Evolutionary conservation across 2,329 filamentous ascomycete species (phyloP).

Genomic region (Teratosphaeria zuluensis): DNA sequence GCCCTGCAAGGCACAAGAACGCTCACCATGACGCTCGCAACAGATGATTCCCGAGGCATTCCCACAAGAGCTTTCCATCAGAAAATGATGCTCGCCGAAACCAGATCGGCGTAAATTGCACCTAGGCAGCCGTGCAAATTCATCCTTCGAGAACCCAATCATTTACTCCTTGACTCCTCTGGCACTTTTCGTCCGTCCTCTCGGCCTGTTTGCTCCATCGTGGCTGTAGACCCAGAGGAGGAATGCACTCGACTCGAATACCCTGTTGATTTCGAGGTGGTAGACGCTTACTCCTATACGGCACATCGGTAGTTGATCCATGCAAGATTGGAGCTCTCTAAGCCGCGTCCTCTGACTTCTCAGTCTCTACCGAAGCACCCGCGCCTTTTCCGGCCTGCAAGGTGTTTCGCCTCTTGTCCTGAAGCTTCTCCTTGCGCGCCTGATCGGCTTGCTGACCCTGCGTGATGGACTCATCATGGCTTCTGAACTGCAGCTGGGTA

Average conservation of each 20-base stretch:
- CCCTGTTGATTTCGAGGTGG: neutral
- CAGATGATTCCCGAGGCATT: neutral
- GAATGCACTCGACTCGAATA: too few relatives aligned
- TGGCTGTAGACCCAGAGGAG: too few relatives aligned
- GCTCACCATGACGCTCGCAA: neutral
- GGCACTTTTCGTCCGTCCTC: too few relatives aligned
- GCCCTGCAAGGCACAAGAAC: neutral
- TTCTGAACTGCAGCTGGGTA: slow-evolving; percentile 90
- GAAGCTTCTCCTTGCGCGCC: slow-evolving; percentile 73
- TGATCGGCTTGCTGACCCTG: slow-evolving; percentile 86
- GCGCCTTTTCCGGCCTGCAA: slow-evolving; percentile 12
- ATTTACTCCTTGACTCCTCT: too few relatives aligned
- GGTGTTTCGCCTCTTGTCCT: slow-evolving; percentile 37
- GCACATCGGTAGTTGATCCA: neutral
- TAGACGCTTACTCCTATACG: neutral
- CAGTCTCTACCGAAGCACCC: neutral
- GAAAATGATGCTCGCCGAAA: neutral
- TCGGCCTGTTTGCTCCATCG: too few relatives aligned
- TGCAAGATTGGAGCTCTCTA: neutral
- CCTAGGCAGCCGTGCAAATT: neutral
- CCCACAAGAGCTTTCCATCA: neutral
- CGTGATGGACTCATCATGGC: slow-evolving; percentile 89
- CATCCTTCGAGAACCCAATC: too few relatives aligned
- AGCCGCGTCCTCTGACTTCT: neutral
- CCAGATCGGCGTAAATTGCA: neutral